Evolutionary conservation across 306 rosid species (phyloP).

Genomic region (Erythrophleum fordii): DNA sequence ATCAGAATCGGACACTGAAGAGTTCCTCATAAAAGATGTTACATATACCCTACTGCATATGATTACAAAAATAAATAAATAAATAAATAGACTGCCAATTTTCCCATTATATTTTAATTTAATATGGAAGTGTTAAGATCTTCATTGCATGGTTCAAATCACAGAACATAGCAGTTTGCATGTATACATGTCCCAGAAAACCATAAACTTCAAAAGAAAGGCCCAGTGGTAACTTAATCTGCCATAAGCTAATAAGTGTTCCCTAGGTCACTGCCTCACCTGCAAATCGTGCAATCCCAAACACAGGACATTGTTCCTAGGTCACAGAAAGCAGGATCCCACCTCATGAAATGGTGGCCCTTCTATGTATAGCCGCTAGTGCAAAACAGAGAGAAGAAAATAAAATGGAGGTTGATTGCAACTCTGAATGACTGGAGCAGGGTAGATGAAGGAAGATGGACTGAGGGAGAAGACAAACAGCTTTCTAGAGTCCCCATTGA

Average conservation of each 20-base stretch:
- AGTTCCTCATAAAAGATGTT: background rate
- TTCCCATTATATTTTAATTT: background rate
- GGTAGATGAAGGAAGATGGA: background rate
- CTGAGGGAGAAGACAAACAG: background rate
- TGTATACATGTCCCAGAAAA: background rate
- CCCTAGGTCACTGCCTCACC: background rate
- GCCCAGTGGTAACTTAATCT: background rate
- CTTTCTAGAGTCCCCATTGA: background rate
- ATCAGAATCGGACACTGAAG: background rate
- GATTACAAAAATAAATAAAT: background rate
- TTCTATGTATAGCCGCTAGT: background rate
- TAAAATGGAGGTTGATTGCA: background rate
- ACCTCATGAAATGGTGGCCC: background rate
- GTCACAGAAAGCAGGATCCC: background rate
- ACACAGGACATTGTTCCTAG: background rate
- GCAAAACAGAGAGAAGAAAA: background rate
- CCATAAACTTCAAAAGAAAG: background rate
- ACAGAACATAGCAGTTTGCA: background rate
- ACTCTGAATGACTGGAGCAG: background rate
- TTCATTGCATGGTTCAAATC: background rate
- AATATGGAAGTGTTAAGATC: background rate
- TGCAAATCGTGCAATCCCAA: background rate
- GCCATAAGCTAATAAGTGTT: background rate
- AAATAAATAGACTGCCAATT: background rate
- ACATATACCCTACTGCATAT: background rate